A percentile compares a stretch with the other conserved stretches of the same genome.
Conservation (phyloP, 441 rosid genomes). For the Populus tomentosa region DNA sequence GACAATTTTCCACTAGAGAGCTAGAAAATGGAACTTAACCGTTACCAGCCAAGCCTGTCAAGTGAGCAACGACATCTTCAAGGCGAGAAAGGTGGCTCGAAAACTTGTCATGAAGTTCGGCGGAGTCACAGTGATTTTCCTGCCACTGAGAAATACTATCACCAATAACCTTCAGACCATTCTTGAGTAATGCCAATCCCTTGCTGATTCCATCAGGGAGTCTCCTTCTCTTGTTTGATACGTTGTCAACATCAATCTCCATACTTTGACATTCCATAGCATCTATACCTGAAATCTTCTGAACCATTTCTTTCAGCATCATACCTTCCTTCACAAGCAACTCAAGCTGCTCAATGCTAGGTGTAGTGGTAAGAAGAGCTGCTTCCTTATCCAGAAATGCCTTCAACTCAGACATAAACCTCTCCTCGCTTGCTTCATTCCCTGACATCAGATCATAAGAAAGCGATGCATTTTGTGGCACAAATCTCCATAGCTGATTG, state of each 20-base stretch:
- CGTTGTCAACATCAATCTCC: conserved; percentile 35
- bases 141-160: conserved; percentile 63
- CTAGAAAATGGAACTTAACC: background rate
- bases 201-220: conserved; percentile 66
- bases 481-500: conserved; percentile 80
- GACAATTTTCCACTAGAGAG: background rate
- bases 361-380: conserved; percentile 38
- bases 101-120: conserved; percentile 54
- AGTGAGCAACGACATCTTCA: conserved; percentile 53
- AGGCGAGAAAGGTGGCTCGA: conserved; percentile 56
- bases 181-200: conserved; percentile 73
- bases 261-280: conserved; percentile 20
- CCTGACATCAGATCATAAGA: conserved; percentile 58
- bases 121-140: conserved; percentile 32
- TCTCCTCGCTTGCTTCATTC: conserved; percentile 53
- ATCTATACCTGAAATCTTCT: conserved; percentile 27
- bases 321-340: conserved; percentile 57
- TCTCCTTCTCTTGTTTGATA: conserved; percentile 67
- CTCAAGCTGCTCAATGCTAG: conserved; percentile 44
- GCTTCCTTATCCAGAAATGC: conserved; percentile 75
- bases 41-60: conserved; percentile 38
- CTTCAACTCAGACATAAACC: conserved; percentile 76
- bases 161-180: conserved; percentile 62
- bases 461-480: conserved; percentile 78
- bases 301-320: conserved; percentile 39